These are phyloP conservation scores for Cutaneotrichosporon dermatis DNA, from an alignment of 1,284 basidiomycete genomes.

Conservation along the genomic window DNA sequence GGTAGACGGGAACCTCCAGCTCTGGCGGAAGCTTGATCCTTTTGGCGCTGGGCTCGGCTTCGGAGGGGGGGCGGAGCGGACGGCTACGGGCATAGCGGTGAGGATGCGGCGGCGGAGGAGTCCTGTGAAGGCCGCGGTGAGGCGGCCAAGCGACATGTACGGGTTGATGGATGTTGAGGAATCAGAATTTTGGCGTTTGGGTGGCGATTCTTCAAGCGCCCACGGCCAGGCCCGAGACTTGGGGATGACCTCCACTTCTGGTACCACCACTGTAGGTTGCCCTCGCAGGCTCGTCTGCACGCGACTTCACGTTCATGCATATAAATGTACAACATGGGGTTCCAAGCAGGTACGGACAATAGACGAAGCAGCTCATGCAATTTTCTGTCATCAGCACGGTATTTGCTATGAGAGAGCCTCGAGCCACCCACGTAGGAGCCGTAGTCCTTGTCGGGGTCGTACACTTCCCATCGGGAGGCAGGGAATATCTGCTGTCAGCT, in stretches of 20 bases:
- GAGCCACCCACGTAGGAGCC: constrained; percentile 60
- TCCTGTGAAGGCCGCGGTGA: constrained; percentile 1
- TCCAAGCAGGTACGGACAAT: neutral
- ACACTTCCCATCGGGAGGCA: constrained; percentile 91
- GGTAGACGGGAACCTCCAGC: neutral
- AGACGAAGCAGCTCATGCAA: constrained; percentile 4
- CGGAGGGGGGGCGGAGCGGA: constrained; percentile 15
- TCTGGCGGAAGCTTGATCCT: neutral
- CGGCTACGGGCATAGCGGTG: constrained; percentile 20
- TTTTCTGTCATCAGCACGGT: constrained; percentile 10
- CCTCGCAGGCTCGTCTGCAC: too few species aligned
- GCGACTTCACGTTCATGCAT: neutral
- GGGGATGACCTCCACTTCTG: too few species aligned
- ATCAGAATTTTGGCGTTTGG: constrained; percentile 1
- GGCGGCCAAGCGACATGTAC: constrained; percentile 7
- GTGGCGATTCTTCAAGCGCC: neutral
- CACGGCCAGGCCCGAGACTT: too few species aligned
- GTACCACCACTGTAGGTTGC: too few species aligned
- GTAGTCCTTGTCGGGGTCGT: constrained; percentile 85
- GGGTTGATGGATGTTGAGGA: neutral
- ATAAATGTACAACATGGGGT: neutral
- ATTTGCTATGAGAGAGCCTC: too few species aligned
- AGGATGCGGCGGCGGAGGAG: neutral
- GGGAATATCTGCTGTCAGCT: constrained; percentile 65
- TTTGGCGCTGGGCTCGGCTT: constrained; percentile 5